These are phyloP conservation scores for Schwanniomyces polymorphus DNA, from an alignment of 805 yeast genomes.

Conservation along the genomic window DNA sequence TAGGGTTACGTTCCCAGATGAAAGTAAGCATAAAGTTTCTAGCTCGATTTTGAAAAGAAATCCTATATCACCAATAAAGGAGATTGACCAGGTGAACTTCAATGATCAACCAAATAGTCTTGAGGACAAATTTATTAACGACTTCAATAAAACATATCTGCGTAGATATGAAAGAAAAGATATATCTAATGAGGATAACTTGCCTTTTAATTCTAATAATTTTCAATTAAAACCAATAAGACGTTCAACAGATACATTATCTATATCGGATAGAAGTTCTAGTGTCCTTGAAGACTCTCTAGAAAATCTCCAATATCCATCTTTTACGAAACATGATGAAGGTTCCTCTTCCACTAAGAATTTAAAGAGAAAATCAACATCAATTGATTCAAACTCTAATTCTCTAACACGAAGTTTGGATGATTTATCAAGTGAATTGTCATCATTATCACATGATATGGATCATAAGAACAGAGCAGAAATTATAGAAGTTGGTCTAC, in stretches of 20 bases:
- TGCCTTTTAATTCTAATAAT: constrained; percentile 13
- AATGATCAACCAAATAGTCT: not conserved
- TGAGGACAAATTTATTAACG: constrained; percentile 11
- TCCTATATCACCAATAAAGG: not conserved
- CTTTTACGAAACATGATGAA: not conserved
- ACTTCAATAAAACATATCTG: constrained; percentile 20
- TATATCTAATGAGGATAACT: constrained; percentile 5
- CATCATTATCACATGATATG: constrained; percentile 11
- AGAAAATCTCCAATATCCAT: not conserved
- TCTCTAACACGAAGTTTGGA: constrained; percentile 28
- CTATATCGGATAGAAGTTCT: constrained; percentile 17
- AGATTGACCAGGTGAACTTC: not conserved
- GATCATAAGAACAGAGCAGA: not conserved
- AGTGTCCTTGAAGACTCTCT: not conserved
- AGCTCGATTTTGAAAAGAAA: not conserved
- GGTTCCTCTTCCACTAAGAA: constrained; percentile 1
- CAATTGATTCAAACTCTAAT: constrained; percentile 20
- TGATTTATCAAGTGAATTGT: constrained; percentile 25
- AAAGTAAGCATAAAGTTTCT: not conserved
- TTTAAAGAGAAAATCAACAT: constrained; percentile 16
- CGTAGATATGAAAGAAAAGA: constrained; percentile 10
- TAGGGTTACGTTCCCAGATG: not conserved
- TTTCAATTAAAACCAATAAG: constrained; percentile 30
- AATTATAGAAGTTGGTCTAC: not conserved
- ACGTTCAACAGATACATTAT: constrained; percentile 31